phyloP scores from a whole-genome alignment of 2,329 filamentous ascomycete genomes.

The Microdochium paspali region DNA sequence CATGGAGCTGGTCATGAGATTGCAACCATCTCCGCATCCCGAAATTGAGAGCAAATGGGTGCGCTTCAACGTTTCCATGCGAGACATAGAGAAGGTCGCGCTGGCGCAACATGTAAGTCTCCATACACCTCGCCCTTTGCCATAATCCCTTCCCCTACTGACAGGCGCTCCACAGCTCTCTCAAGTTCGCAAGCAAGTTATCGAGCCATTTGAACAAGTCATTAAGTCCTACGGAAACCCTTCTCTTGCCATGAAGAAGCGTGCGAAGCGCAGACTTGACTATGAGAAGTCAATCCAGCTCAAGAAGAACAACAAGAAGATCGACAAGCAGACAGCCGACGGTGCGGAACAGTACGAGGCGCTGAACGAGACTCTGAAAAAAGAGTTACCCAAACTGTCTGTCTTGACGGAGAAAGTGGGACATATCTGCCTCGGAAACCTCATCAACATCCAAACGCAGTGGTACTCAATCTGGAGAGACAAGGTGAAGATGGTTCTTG shows the following conservation, averaged over 20 bases:
- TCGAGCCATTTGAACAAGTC: slow-evolving; percentile 71
- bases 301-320: slow-evolving; percentile 71
- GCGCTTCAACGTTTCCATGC: slow-evolving; percentile 77
- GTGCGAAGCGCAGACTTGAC: slow-evolving; percentile 83
- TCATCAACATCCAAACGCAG: slow-evolving; percentile 71
- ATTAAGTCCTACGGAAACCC: slow-evolving; percentile 77
- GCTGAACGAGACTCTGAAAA: slow-evolving; percentile 86
- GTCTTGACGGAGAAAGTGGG: slow-evolving; percentile 73
- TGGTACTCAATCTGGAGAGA: slow-evolving; percentile 82
- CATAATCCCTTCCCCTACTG: slow-evolving; percentile 8
- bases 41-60: slow-evolving; percentile 94
- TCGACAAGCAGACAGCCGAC: slow-evolving; percentile 77
- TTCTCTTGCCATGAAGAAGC: slow-evolving; percentile 85
- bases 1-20: slow-evolving; percentile 72
- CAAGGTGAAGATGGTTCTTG: slow-evolving; percentile 69
- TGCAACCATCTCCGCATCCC: slow-evolving; percentile 62
- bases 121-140: slow-evolving; percentile 4
- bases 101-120: slow-evolving; percentile 72
- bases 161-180: slow-evolving; percentile 30
- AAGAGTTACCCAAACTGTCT: slow-evolving; percentile 82
- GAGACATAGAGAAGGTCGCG: slow-evolving; percentile 74
- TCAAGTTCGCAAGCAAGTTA: slow-evolving; percentile 71
- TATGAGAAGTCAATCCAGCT: slow-evolving; percentile 75
- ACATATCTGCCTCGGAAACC: slow-evolving; percentile 71
- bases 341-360: slow-evolving; percentile 83